phyloP scores from a whole-genome alignment of 352 stramenopile species.

The Phytophthora sojae region DNA sequence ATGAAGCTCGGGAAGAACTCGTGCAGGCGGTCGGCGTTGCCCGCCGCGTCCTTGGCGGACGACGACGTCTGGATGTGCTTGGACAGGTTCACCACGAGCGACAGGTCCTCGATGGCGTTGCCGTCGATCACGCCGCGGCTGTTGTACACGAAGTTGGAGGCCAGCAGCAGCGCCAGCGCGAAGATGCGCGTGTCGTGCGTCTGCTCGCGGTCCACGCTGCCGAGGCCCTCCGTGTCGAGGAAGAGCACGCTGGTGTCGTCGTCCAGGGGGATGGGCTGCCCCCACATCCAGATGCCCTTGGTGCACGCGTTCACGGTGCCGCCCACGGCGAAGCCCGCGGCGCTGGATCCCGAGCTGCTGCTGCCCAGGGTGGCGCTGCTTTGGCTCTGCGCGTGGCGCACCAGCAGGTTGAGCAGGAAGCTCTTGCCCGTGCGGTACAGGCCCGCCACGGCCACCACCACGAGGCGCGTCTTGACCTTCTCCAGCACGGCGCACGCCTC shows the following conservation, averaged over 20 bases:
- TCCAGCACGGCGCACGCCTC: conserved; percentile 76
- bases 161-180: conserved; percentile 84
- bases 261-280: conserved; percentile 73
- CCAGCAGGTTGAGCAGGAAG: conserved; percentile 90
- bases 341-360: not conserved
- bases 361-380: not conserved
- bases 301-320: conserved; percentile 90
- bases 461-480: conserved; percentile 78
- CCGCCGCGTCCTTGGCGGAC: conserved; percentile 32
- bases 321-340: conserved; percentile 79
- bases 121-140: conserved; percentile 90
- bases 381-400: conserved; percentile 55
- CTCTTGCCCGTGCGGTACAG: conserved; percentile 93
- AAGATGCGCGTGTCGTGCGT: conserved; percentile 93
- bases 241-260: conserved; percentile 83
- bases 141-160: conserved; percentile 93
- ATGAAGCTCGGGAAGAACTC: conserved; percentile 91
- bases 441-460: conserved; percentile 87
- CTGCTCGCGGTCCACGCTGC: conserved; percentile 82
- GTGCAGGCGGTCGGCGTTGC: conserved; percentile 53
- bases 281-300: conserved; percentile 94
- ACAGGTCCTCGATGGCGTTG: conserved; percentile 91
- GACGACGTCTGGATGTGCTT: conserved; percentile 90
- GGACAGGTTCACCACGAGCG: conserved; percentile 91
- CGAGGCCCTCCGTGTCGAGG: conserved; percentile 91